Evolutionary conservation across 495 filamentous ascomycete genomes (phyloP), one percentile per base, ranked within the genome.

Genomic region (Trichodelitschia bisporula): DNA sequence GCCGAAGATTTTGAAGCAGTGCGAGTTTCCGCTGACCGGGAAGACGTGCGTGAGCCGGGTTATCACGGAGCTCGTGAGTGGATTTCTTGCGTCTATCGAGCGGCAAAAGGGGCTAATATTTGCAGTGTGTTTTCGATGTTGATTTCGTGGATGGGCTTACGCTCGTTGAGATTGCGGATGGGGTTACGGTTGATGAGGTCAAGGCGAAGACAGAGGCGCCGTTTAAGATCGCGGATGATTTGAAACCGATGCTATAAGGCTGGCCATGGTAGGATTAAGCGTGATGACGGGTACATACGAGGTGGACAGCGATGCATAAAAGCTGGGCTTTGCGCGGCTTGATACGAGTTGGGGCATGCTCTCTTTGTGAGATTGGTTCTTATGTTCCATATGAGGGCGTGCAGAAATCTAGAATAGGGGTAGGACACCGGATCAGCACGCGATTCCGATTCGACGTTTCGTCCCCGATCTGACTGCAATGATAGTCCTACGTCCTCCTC

Each of bases 1-100:
- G 16, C 57, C 59, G 34, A 69, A 69, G 54, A 56, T 69, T 31
- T 56, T 68, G 15, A 57, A 66, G 41, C 47, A 51, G 31, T 66
- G 62, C 40, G 53, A 53, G 28, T 45, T 69, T 34, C 64, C 64
- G 12, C 40, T 68, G 35, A 69, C 64, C 11, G 64, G 64, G 0
- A 45, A 36, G 37, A 37, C 39, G 3, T 47, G 44, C 28, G 44
- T 47, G 14, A 19, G 58, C 48, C 58, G 58, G n/a, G 61, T 67
- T 30, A 64, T 67, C 23, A 67, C 61, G 4, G 62, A 67, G 31
- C 41, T 67, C 29, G 60, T 61, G 40, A 48, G 56, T 54, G 14
- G 17, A 29, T 12, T 20, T 2, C 14, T n/a, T 21, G 12, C 28
- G 19, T 16, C 8, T 28, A 19, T 5, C 12, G 25, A 30, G 5